phyloP scores from a whole-genome alignment of 768 basidiomycete species.

The Trametes punicea region DNA sequence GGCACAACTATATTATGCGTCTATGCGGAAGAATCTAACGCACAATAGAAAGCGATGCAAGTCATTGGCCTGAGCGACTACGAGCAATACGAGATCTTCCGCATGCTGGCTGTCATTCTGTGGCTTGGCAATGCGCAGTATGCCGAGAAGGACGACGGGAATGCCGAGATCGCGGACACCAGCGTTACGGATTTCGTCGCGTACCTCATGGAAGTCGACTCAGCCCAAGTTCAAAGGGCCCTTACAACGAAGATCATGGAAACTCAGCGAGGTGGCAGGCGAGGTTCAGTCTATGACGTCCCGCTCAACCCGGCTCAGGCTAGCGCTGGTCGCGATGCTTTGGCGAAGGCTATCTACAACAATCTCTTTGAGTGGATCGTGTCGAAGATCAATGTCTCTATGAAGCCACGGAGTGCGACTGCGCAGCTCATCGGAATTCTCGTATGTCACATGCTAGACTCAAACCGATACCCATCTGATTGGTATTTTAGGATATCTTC shows the following conservation, averaged over 20 bases:
- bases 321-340: constrained; percentile 80
- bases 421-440: constrained; percentile 91
- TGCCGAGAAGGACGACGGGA: constrained; percentile 83
- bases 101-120: constrained; percentile 85
- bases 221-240: constrained; percentile 77
- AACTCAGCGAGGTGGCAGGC: constrained; percentile 85
- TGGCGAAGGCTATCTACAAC: constrained; percentile 96
- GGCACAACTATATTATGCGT: constrained; percentile 25
- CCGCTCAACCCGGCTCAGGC: constrained; percentile 94
- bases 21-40: not conserved
- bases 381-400: constrained; percentile 89
- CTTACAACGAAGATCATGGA: constrained; percentile 85
- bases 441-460: constrained; percentile 39
- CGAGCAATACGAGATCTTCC: constrained; percentile 91
- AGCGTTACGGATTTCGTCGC: constrained; percentile 93
- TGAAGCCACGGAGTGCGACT: constrained; percentile 77
- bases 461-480: not conserved
- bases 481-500: constrained; percentile 76
- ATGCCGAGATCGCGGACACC: constrained; percentile 74
- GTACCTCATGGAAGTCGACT: constrained; percentile 89
- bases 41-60: constrained; percentile 81
- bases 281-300: constrained; percentile 97
- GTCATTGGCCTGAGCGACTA: constrained; percentile 80
- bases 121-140: constrained; percentile 98
- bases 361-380: constrained; percentile 99